Base-by-base conservation (phyloP, 768 basidiomycete species). In the Boletus patriciae region DNA sequence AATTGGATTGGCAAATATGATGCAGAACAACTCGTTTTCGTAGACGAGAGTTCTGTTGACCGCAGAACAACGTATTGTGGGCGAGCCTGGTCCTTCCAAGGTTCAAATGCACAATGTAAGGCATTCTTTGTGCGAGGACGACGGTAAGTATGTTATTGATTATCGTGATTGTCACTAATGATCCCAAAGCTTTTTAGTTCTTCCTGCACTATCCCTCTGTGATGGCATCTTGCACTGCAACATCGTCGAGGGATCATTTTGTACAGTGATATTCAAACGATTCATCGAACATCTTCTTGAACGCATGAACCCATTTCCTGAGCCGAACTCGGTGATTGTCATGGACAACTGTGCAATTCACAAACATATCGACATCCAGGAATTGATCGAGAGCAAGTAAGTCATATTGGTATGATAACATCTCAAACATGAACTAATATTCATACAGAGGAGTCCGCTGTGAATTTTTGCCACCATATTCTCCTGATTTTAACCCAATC, bases 341-440 rank as follows among this genome's bases (percentile, higher is more conserved):
- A 52, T 78, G 37, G 72, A 78, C 45, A 78, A 78, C 55, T 76
- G 76, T 46, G 52, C 63, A 2, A 78, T 78, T 46, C 77, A 79
- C 57, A 76, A 78, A 33, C 68, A 70, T 47, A 70, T 73, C 29
- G 73, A 73, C 4, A 55, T 78, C 18, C 62, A 66, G 3, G 36
- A 55, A 2, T 56, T 76, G 23, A 63, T 77, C 29, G 66, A 53
- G 7, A 10, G 11, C 6, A 25, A 31, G 50, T 21, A 23, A 37
- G 11, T 43, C 1, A 33, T 36, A 19, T 1, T 29, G 1, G 27
- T 29, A 29, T 7, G 6, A 29, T 29, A 29, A 29, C 27, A 29
- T 29, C 27, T 29, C 27, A 9, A 29, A 29, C 27, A 29, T 8
- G 27, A 29, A 6, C 27, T 29, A 7, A 29, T 29, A 4, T 29